Conservation (phyloP, 352 stramenopile genomes). For the Phytophthora megakarya region DNA sequence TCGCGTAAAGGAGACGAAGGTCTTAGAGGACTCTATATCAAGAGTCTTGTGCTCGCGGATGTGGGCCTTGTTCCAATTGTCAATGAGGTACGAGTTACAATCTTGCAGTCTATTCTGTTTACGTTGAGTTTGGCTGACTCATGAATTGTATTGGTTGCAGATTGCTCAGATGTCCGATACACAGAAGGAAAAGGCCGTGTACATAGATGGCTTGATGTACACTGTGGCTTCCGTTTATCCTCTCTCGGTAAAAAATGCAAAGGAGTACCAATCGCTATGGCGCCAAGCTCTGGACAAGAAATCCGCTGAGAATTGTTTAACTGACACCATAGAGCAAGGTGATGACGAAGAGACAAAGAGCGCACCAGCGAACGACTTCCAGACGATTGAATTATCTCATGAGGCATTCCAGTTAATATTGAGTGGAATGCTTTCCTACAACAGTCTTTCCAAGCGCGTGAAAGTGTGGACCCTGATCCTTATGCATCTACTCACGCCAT, state of each 20-base stretch:
- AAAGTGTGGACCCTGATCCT: conserved; percentile 72
- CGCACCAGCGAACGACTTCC: neutral
- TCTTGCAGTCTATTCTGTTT: too few relatives aligned
- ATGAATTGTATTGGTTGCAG: conserved; percentile 21
- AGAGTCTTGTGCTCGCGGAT: conserved; percentile 55
- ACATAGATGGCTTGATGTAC: conserved; percentile 67
- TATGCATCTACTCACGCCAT: conserved; percentile 48
- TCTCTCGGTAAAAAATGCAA: conserved; percentile 52
- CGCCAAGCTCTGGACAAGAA: conserved; percentile 41
- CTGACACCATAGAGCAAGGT: neutral
- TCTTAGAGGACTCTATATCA: conserved; percentile 50
- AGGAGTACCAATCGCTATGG: conserved; percentile 56
- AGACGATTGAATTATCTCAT: conserved; percentile 28
- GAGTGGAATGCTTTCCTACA: conserved; percentile 50
- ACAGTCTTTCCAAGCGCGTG: conserved; percentile 56
- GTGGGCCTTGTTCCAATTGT: conserved; percentile 50
- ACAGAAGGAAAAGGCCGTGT: conserved; percentile 40
- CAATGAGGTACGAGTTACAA: conserved; percentile 46
- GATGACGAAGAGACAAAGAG: conserved; percentile 13
- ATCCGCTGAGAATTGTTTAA: neutral
- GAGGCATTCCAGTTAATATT: conserved; percentile 48
- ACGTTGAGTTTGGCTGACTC: neutral
- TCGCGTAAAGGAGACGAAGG: conserved; percentile 52
- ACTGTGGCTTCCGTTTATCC: conserved; percentile 49
- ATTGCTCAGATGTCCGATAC: conserved; percentile 44